phyloP scores from a whole-genome alignment of 2,329 filamentous ascomycete genomes.

The Aspergillus hiratsukae region DNA sequence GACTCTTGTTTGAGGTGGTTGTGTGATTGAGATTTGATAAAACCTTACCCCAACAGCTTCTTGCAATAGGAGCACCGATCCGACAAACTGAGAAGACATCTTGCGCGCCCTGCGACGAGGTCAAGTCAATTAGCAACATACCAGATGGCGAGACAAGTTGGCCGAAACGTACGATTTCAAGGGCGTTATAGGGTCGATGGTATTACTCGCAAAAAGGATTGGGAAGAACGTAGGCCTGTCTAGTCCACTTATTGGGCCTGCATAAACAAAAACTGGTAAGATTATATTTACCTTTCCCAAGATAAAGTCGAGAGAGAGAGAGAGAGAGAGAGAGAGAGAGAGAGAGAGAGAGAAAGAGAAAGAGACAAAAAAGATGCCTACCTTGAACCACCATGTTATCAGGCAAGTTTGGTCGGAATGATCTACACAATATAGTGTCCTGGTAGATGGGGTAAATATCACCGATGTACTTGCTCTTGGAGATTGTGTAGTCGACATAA shows the following conservation, averaged over 20 bases:
- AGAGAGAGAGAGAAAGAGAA: no score
- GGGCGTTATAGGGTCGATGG: conserved; percentile 55
- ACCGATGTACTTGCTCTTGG: conserved; percentile 32
- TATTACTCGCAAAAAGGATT: conserved; percentile 53
- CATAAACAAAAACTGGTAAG: conserved; percentile 2
- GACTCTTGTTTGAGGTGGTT: conserved; percentile 3
- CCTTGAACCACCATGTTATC: conserved; percentile 13
- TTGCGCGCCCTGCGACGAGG: conserved; percentile 8
- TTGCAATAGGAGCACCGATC: conserved; percentile 13
- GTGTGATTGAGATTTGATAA: conserved; percentile 1
- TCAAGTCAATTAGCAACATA: conserved; percentile 2
- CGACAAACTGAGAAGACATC: conserved; percentile 10
- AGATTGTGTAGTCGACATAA: conserved; percentile 28
- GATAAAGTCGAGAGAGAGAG: no score
- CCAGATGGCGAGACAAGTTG: background rate
- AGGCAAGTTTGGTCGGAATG: conserved; percentile 12
- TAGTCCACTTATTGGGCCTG: conserved; percentile 1
- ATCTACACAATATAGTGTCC: conserved; percentile 11
- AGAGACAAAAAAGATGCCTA: background rate
- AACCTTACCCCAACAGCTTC: conserved; percentile 15
- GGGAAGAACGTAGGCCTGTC: conserved; percentile 37
- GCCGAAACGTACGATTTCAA: conserved; percentile 24
- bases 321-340: no score
- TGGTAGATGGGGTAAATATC: conserved; percentile 35
- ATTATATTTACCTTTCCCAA: no score